Evolutionary conservation across 176 grass and related monocot species (phyloP), one percentile per base, ranked within the genome.

Genomic region (Hyparrhenia diplandra): DNA sequence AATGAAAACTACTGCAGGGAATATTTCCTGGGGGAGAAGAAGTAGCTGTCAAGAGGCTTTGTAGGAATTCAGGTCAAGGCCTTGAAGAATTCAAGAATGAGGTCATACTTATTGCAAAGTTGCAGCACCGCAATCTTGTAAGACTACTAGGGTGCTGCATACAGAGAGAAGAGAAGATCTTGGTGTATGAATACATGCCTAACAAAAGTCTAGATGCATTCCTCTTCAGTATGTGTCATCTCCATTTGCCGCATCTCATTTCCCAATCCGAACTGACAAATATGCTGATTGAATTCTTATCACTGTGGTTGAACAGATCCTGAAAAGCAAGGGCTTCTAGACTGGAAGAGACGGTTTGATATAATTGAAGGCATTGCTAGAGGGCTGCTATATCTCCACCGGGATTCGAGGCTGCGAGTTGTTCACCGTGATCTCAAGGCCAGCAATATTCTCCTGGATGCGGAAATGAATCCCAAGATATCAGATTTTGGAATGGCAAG

Each of bases 121-220:
- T 94, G 80, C 89, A 94, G 77, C 92, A 94, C 58, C 87, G 89
- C 32, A 94, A 94, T 87, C 87, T 94, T 43, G 92, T 94, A 30
- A 85, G 78, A 37, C 47, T 94, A n/a, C 52, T 94, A 31, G 92
- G 89, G 47, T 94, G 84, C 27, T 94, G 92, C 82, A 87, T 94
- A 85, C 84, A 94, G 55, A 87, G 82, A 73, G 84, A 94, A 80
- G 92, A 94, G 57, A 94, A 89, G 69, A 91, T 94, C 28, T 74
- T 94, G 72, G 83, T 94, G 49, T 94, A 94, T 21, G 92, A 94
- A 49, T 91, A 94, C 69, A 91, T 94, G 83, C 89, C 92, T 41
- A 94, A 94, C 74, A 85, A 87, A 82, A 94, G 92, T 72, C 77
- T 94, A 31, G 92, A 94, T 82, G 86, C 69, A 37, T 91, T 89